Base-by-base conservation (phyloP, 495 filamentous ascomycete genomes). In the Hypoxylon fuscum region DNA sequence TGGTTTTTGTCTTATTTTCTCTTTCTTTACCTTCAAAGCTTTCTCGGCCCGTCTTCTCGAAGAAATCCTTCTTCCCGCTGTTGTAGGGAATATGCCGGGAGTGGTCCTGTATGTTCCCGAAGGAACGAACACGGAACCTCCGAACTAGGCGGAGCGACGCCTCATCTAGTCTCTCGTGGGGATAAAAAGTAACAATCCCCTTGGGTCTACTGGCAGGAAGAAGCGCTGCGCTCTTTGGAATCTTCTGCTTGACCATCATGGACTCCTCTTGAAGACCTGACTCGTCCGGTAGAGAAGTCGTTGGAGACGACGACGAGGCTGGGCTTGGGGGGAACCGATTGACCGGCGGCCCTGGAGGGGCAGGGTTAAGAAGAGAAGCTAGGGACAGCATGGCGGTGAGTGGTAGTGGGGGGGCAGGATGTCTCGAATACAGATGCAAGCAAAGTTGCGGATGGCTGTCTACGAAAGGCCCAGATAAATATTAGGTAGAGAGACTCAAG, bases 41-140 rank as follows among this genome's bases (percentile, higher is more conserved):
- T 62, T 93, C 90, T 53, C 93, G 81, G 5, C 91, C 91, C 8
- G 94, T 98, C 75, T 87, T 92, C 67, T 88, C 83, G 48, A 86
- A 83, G 60, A 98, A 95, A 15, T 83, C 77, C 76, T 94, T 96
- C 80, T 97, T 98, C 57, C 91, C 88, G 66, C 93, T 96, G 48
- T 89, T 90, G 74, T 98, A 98, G 0, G 95, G 95, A 52, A 97
- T 97, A 48, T 90, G 90, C 40, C 87, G 84, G 48, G 82, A 84
- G 62, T 81, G 92, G 2, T 87, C 76, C 35, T 74, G 78, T 62
- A 98, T 93, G 10, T 83, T 73, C 17, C 89, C 87, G 62, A 88
- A 75, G 10, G 91, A 90, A 59, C 82, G 80, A 22, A 97, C 74
- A 9, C 81, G 74, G 68, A 89, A 93, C 35, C 77, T 77, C 14